A percentile compares a stretch with the other conserved stretches of the same genome.
Evolutionary conservation across 208 protist species (phyloP).

Genomic region (Borovskyia barvae): DNA sequence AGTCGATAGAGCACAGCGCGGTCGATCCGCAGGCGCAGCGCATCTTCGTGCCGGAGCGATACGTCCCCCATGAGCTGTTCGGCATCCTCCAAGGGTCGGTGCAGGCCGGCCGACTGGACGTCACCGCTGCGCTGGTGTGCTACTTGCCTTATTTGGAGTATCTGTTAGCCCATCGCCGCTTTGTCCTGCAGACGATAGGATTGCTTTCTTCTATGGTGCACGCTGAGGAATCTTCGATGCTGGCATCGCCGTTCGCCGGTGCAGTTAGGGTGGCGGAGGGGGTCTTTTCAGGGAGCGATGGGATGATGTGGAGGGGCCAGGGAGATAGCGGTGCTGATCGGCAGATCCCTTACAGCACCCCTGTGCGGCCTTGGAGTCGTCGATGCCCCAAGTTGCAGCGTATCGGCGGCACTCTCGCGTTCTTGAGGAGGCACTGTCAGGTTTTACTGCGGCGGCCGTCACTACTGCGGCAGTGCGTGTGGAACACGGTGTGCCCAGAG

Average conservation of each 20-base stretch:
- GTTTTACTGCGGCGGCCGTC: slow-evolving; percentile 50
- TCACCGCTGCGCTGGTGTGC: slow-evolving; percentile 35
- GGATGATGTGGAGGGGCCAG: too few relatives aligned
- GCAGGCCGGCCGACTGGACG: slow-evolving; percentile 49
- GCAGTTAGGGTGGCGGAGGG: background rate
- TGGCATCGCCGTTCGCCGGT: too few relatives aligned
- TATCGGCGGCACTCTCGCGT: slow-evolving; percentile 37
- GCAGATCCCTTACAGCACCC: too few relatives aligned
- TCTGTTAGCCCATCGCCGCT: slow-evolving; percentile 28
- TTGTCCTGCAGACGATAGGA: slow-evolving; percentile 50
- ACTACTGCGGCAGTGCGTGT: slow-evolving; percentile 68
- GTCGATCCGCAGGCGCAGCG: slow-evolving; percentile 19
- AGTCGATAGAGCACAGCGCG: slow-evolving; percentile 42
- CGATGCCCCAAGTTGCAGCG: slow-evolving; percentile 23
- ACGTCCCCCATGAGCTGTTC: slow-evolving; percentile 59
- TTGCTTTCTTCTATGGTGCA: slow-evolving; percentile 32
- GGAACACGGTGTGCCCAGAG: slow-evolving; percentile 35
- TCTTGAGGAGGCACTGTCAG: slow-evolving; percentile 61
- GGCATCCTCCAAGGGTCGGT: slow-evolving; percentile 61
- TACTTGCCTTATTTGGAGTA: slow-evolving; percentile 80
- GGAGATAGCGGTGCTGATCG: too few relatives aligned
- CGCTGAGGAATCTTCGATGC: slow-evolving; percentile 2
- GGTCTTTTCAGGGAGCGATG: too few relatives aligned
- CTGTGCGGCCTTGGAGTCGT: too few relatives aligned
- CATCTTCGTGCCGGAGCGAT: slow-evolving; percentile 46